phyloP scores from a whole-genome alignment of 106 monocot genomes.

The Acorus gramineus region DNA sequence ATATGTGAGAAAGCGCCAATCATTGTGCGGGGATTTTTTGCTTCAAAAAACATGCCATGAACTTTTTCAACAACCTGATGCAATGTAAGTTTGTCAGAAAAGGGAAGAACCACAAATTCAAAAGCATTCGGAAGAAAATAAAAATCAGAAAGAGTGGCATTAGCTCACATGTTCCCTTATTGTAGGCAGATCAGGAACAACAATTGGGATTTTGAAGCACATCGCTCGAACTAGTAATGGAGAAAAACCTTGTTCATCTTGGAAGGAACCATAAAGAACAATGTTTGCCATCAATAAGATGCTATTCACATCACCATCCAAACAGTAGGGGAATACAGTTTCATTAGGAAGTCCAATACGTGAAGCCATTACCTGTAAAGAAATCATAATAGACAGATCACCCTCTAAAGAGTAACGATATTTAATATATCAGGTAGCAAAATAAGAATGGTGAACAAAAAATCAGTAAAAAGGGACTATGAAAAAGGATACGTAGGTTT shows the following conservation, averaged over 20 bases:
- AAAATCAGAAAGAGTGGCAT: not conserved
- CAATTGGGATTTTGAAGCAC: slow-evolving; percentile 64
- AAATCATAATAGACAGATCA: not conserved
- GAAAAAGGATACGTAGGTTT: too few species aligned
- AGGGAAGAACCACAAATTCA: not conserved
- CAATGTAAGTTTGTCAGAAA: not conserved
- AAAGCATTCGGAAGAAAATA: not conserved
- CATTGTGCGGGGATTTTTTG: slow-evolving; percentile 37
- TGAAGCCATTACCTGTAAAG: slow-evolving; percentile 54
- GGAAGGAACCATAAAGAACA: slow-evolving; percentile 68
- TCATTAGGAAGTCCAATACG: slow-evolving; percentile 47
- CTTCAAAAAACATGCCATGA: slow-evolving; percentile 53
- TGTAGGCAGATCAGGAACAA: slow-evolving; percentile 63
- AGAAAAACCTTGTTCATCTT: slow-evolving; percentile 78
- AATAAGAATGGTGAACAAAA: too few species aligned
- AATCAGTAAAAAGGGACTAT: too few species aligned
- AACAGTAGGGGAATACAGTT: slow-evolving; percentile 47
- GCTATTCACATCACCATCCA: slow-evolving; percentile 53
- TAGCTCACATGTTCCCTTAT: slow-evolving; percentile 72
- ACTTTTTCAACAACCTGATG: slow-evolving; percentile 55
- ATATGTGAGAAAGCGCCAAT: slow-evolving; percentile 37
- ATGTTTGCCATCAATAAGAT: slow-evolving; percentile 56
- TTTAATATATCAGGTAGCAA: too few species aligned
- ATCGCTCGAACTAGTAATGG: slow-evolving; percentile 70
- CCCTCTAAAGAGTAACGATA: too few species aligned